Base-by-base conservation (phyloP, 495 filamentous ascomycete species). In the Lasiosphaeriaceae sp. region DNA sequence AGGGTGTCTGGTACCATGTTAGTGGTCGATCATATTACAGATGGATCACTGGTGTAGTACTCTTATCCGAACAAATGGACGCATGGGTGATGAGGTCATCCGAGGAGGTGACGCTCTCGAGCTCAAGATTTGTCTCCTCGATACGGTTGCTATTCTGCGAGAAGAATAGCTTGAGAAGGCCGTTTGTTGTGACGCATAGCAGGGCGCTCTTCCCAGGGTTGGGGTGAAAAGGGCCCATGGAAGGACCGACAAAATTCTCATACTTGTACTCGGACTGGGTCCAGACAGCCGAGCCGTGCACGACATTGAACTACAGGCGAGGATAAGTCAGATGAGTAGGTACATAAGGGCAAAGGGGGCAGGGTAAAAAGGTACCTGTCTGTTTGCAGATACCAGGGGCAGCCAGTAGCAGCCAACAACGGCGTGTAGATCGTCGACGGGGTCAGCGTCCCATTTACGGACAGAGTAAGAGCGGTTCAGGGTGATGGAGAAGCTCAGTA, bases 381-480 rank as follows among this genome's bases (percentile, higher is more conserved):
- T 79, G 52, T 79, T 61, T 39, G 61, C 62, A n/a, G 22, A 17
- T 9, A 16, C 16, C n/a, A 80, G 68, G 63, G 83, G 86, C 45
- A 96, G 72, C 92, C 92, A 96, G 71, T 87, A 86, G 69, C 89
- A 80, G 5, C 91, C 92, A 20, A 96, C 88, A n/a, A 95, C 76
- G 43, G 84, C 83, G 53, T 82, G 80, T 19, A 86, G 74, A 58
- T 95, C 88, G 63, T 91, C 88, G 46, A 86, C 76, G 11, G 80
- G 70, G 61, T 90, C 88, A 35, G 73, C 62, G 19, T 80, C 69
- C 60, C 82, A 82, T 31, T 71, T 76, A 29, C 85, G 82, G 23
- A 72, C 68, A 1, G 80, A 61, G 5, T 72, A 77, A 19, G 89
- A 79, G 29, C 83, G 83, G 63, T 93, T 92, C 50, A 95, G 66